Percentiles rank a stretch among this genome's conserved stretches.
These are phyloP conservation scores for Talaromyces wortmannii DNA, from an alignment of 495 filamentous ascomycete genomes.

Conservation along the genomic window DNA sequence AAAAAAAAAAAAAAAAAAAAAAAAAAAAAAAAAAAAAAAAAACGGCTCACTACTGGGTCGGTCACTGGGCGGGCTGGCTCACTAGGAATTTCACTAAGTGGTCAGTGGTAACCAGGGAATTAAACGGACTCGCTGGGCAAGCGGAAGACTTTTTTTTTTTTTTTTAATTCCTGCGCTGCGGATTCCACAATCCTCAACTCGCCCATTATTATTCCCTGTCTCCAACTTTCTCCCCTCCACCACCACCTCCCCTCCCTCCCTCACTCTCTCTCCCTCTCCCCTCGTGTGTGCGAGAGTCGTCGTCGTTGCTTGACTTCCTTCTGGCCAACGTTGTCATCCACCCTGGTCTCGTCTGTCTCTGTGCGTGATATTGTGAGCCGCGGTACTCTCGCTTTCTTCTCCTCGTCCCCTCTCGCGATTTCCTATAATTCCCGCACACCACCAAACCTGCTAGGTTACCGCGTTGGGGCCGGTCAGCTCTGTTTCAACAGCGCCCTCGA, in stretches of 20 bases:
- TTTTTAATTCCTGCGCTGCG: constrained; percentile 2
- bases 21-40: constrained; percentile 1
- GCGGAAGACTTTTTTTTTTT: constrained; percentile 8
- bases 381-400: neutral
- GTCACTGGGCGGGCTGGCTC: too few relatives aligned
- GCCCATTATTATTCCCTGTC: constrained; percentile 8
- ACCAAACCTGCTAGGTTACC: neutral
- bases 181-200: constrained; percentile 13
- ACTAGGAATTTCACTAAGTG: too few relatives aligned
- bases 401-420: neutral
- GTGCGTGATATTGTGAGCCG: too few relatives aligned
- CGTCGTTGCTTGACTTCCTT: constrained; percentile 7
- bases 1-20: neutral
- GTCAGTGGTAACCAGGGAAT: neutral
- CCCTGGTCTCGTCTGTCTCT: neutral
- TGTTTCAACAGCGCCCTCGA: constrained; percentile 3
- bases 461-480: constrained; percentile 14
- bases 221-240: constrained; percentile 12
- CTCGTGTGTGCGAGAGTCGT: constrained; percentile 4
- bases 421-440: constrained; percentile 4
- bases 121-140: neutral
- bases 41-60: too few relatives aligned
- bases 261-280: constrained; percentile 14
- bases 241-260: constrained; percentile 15
- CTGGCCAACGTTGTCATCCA: constrained; percentile 4